Conservation (phyloP, 768 basidiomycete genomes). For the Obba rivulosa region DNA sequence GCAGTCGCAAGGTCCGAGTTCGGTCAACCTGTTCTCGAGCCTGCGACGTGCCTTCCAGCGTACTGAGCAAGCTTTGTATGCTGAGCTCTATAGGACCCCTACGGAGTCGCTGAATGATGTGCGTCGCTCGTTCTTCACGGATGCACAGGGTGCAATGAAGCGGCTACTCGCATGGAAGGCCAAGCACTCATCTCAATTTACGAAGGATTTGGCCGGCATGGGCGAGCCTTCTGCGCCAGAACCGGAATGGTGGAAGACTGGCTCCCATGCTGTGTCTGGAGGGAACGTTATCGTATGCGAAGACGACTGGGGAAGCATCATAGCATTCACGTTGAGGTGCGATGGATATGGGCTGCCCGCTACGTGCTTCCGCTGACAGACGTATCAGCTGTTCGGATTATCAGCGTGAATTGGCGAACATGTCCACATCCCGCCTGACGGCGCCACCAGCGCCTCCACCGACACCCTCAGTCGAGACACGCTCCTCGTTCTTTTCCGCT, state of each 20-base stretch:
- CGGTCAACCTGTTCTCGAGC: conserved; percentile 37
- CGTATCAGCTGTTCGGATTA: conserved; percentile 56
- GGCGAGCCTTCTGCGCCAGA: conserved; percentile 21
- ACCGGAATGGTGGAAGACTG: conserved; percentile 62
- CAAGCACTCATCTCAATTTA: conserved; percentile 46
- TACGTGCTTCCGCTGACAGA: not conserved
- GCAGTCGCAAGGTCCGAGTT: conserved; percentile 14
- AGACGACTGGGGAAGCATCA: conserved; percentile 74
- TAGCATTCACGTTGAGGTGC: conserved; percentile 70
- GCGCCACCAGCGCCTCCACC: conserved; percentile 10
- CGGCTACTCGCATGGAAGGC: conserved; percentile 57
- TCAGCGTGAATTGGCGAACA: conserved; percentile 32
- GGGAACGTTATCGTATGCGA: conserved; percentile 63
- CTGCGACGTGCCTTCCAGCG: conserved; percentile 55
- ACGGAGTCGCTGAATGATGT: conserved; percentile 53
- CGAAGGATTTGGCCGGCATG: conserved; percentile 3
- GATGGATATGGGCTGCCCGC: conserved; percentile 5
- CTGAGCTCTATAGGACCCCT: conserved; percentile 44
- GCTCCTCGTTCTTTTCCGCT: conserved; percentile 46
- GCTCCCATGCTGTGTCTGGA: conserved; percentile 61
- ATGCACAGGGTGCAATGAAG: conserved; percentile 47
- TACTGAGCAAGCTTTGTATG: conserved; percentile 55
- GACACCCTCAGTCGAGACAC: conserved; percentile 19
- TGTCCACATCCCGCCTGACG: conserved; percentile 13
- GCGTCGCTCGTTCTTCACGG: conserved; percentile 48